phyloP scores from a whole-genome alignment of 305 asterid genomes.

The Fraxinus paxiana region DNA sequence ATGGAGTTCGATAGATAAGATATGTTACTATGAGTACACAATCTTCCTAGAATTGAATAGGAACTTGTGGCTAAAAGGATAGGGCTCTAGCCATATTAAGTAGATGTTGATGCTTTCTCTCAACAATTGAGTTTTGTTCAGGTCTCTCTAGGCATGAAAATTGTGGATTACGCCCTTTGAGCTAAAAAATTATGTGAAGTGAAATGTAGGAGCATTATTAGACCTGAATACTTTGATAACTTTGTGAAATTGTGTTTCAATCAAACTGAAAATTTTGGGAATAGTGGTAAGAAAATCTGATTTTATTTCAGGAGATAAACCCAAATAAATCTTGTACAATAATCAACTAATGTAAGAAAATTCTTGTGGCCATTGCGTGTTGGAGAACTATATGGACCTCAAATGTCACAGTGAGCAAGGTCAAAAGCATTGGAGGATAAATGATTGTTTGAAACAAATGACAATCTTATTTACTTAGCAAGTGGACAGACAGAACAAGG shows the following conservation, averaged over 20 bases:
- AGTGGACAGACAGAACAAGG: not conserved
- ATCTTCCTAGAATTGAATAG: too few relatives aligned
- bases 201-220: not conserved
- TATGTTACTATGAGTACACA: too few relatives aligned
- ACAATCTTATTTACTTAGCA: not conserved
- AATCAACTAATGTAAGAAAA: not conserved
- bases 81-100: too few relatives aligned
- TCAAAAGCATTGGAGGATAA: not conserved
- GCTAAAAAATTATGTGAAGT: not conserved
- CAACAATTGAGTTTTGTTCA: not conserved
- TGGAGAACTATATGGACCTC: not conserved
- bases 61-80: too few relatives aligned
- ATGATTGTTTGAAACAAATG: not conserved
- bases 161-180: not conserved
- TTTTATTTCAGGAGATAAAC: not conserved
- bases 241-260: not conserved
- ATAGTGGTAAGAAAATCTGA: not conserved
- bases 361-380: not conserved
- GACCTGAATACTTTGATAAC: not conserved
- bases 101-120: not conserved
- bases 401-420: not conserved
- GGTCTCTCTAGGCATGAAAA: not conserved
- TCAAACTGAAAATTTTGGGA: not conserved
- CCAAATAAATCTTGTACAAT: not conserved
- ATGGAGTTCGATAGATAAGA: too few relatives aligned